These are phyloP conservation scores for Leishmania lainsoni DNA, from an alignment of 208 protist species.

Conservation along the genomic window DNA sequence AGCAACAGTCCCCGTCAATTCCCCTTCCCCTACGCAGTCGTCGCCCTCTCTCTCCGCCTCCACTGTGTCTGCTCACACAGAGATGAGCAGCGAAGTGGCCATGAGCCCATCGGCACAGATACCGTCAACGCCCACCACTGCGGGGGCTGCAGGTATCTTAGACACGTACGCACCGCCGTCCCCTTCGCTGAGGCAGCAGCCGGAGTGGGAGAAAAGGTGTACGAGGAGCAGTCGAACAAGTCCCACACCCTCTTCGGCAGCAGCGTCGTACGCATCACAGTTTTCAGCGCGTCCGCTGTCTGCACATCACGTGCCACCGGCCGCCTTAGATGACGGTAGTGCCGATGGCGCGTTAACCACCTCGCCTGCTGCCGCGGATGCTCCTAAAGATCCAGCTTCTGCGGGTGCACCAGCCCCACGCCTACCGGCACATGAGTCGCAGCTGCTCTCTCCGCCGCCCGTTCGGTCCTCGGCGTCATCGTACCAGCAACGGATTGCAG, in stretches of 20 bases:
- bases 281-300: constrained; percentile 5
- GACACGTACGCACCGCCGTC: background rate
- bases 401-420: background rate
- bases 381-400: background rate
- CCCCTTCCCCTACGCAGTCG: background rate
- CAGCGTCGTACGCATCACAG: background rate
- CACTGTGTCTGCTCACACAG: background rate
- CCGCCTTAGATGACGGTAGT: background rate
- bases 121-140: background rate
- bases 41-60: background rate
- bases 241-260: background rate
- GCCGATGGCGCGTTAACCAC: background rate
- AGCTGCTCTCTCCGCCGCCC: background rate
- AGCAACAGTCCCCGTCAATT: no score
- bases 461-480: background rate
- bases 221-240: background rate
- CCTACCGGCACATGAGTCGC: background rate
- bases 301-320: background rate
- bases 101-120: background rate
- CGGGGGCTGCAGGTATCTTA: background rate
- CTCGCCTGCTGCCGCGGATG: background rate
- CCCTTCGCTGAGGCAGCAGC: background rate
- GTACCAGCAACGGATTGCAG: background rate
- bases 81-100: background rate
- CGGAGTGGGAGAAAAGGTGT: background rate